A percentile compares a stretch with the other conserved stretches of the same genome.
phyloP scores from a whole-genome alignment of 345 rosid species.

The Dovyalis caffra region DNA sequence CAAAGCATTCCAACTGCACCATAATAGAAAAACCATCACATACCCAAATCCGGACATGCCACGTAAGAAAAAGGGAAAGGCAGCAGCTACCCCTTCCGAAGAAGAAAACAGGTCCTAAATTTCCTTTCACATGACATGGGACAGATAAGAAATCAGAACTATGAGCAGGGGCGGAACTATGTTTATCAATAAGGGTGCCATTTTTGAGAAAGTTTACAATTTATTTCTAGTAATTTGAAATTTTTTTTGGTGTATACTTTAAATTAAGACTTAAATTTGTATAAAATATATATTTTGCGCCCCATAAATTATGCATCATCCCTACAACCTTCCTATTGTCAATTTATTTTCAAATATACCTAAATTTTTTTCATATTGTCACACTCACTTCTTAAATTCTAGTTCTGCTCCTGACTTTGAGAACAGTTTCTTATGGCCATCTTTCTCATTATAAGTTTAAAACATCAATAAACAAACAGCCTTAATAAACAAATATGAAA shows the following conservation, averaged over 20 bases:
- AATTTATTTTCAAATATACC: too few species aligned
- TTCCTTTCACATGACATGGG: not conserved
- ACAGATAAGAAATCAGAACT: not conserved
- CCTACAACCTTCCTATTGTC: too few species aligned
- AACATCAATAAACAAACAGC: not conserved
- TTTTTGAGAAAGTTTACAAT: too few species aligned
- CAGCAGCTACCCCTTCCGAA: not conserved
- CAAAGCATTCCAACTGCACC: slow-evolving; percentile 86
- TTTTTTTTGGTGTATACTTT: too few species aligned
- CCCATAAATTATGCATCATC: not conserved
- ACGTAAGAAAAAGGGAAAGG: not conserved
- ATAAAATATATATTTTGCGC: not conserved
- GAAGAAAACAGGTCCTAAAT: not conserved
- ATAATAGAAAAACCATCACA: slow-evolving; percentile 4
- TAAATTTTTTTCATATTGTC: too few species aligned
- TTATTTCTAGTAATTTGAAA: not conserved
- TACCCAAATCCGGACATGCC: not conserved
- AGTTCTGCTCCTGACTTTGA: not conserved
- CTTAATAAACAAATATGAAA: not conserved
- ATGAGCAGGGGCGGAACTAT: not conserved
- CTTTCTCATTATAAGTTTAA: not conserved
- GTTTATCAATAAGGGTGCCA: not conserved
- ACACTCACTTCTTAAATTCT: not conserved
- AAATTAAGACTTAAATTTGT: not conserved
- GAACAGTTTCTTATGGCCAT: not conserved